phyloP scores from a whole-genome alignment of 2,329 filamentous ascomycete species.

The Tolypocladium paradoxum region DNA sequence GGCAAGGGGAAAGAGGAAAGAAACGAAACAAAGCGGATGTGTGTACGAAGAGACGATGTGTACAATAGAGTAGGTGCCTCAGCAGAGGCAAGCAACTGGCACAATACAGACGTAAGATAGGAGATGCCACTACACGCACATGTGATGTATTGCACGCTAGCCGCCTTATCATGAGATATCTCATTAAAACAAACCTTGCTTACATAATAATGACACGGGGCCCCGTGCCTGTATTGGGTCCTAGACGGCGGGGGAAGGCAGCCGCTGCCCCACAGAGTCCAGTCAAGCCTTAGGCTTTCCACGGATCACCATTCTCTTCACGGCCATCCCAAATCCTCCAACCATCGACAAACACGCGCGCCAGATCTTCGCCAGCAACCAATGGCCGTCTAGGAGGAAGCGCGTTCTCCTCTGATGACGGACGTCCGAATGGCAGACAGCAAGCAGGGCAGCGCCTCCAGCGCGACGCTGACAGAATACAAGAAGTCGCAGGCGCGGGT shows the following conservation, averaged over 20 bases:
- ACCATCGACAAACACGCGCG: background rate
- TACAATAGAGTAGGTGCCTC: background rate
- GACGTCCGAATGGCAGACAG: slow-evolving; percentile 22
- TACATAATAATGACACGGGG: too few relatives aligned
- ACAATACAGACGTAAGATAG: background rate
- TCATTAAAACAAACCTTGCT: too few relatives aligned
- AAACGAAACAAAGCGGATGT: background rate
- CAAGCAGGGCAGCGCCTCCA: slow-evolving; percentile 14
- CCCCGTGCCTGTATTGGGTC: too few relatives aligned
- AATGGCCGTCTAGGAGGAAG: background rate
- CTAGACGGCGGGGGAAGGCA: too few relatives aligned
- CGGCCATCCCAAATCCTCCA: background rate
- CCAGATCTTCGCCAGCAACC: background rate
- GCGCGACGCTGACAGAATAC: slow-evolving; percentile 31
- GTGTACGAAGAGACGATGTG: background rate
- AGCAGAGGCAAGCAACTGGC: background rate
- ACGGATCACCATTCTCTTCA: background rate
- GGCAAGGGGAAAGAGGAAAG: background rate
- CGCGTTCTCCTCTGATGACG: background rate
- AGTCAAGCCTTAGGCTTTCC: background rate
- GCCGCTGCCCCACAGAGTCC: background rate
- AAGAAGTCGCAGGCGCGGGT: slow-evolving; percentile 38
- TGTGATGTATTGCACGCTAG: background rate
- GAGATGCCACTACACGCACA: background rate
- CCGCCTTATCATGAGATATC: too few relatives aligned